Conservation (phyloP, 805 yeast genomes). For the Zygotorulaspora sp. region DNA sequence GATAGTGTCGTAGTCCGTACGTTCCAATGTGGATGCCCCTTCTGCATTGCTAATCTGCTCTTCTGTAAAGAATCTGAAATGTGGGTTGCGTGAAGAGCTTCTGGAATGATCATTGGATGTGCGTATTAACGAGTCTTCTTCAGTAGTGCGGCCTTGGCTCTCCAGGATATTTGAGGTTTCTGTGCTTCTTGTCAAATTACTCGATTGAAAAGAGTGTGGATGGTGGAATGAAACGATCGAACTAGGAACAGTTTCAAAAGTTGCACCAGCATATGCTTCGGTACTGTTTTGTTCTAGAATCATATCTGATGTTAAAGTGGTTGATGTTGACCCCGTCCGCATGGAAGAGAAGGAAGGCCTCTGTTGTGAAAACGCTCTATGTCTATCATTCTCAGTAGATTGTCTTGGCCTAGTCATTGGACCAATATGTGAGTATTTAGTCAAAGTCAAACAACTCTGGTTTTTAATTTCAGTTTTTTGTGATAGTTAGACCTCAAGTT, state of each 20-base stretch:
- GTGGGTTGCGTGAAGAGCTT: slow-evolving; percentile 36
- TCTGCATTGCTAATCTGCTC: slow-evolving; percentile 84
- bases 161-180: slow-evolving; percentile 26
- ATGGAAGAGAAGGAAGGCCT: slow-evolving; percentile 33
- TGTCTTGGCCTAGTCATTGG: no score
- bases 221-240: slow-evolving; percentile 75
- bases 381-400: slow-evolving; percentile 3
- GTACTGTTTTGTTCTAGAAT: slow-evolving; percentile 54
- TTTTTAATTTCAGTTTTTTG: not conserved
- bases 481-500: no score
- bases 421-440: no score
- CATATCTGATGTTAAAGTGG: slow-evolving; percentile 27
- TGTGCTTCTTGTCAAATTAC: slow-evolving; percentile 18
- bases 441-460: no score
- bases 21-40: slow-evolving; percentile 75
- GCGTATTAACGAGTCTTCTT: slow-evolving; percentile 34
- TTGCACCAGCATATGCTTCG: slow-evolving; percentile 76
- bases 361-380: slow-evolving; percentile 5
- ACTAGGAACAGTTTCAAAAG: slow-evolving; percentile 69
- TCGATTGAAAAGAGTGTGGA: slow-evolving; percentile 48
- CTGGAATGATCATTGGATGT: slow-evolving; percentile 27
- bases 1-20: slow-evolving; percentile 67
- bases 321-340: slow-evolving; percentile 33
- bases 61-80: slow-evolving; percentile 77
- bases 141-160: slow-evolving; percentile 28